These are phyloP conservation scores for Mesostigma viride DNA, from an alignment of 139 green algal species.

Conservation along the genomic window DNA sequence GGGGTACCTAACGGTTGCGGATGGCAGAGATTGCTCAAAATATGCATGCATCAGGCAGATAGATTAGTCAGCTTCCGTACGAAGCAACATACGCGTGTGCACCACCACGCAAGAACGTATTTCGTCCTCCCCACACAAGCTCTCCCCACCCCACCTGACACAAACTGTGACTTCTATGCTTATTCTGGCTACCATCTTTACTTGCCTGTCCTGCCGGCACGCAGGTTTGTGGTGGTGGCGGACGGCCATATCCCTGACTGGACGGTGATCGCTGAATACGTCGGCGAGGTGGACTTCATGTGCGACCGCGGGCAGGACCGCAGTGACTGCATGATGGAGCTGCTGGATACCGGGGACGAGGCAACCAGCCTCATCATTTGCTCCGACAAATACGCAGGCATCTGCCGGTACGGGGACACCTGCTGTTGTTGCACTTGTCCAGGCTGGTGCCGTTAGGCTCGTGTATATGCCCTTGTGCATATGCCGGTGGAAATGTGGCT, in stretches of 20 bases:
- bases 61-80: too few species aligned
- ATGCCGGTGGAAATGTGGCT: too few species aligned
- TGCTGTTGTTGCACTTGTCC: too few species aligned
- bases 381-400: slow-evolving; percentile 12
- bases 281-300: slow-evolving; percentile 18
- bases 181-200: background rate
- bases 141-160: background rate
- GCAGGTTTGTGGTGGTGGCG: slow-evolving; percentile 28
- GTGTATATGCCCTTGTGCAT: too few species aligned
- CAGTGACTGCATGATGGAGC: slow-evolving; percentile 27
- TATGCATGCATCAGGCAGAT: too few species aligned
- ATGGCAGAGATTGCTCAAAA: too few species aligned
- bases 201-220: background rate
- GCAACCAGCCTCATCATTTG: slow-evolving; percentile 24
- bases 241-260: slow-evolving; percentile 21
- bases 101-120: too few species aligned
- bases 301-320: background rate
- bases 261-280: slow-evolving; percentile 28
- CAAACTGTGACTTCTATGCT: background rate
- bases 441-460: too few species aligned
- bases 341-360: slow-evolving; percentile 9
- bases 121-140: background rate
- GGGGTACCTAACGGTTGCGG: too few species aligned
- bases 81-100: too few species aligned
- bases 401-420: too few species aligned